A percentile compares a stretch with the other conserved stretches of the same genome.
phyloP scores from a whole-genome alignment of 2,329 filamentous ascomycete genomes.

The Aspergillus pseudotamarii region DNA sequence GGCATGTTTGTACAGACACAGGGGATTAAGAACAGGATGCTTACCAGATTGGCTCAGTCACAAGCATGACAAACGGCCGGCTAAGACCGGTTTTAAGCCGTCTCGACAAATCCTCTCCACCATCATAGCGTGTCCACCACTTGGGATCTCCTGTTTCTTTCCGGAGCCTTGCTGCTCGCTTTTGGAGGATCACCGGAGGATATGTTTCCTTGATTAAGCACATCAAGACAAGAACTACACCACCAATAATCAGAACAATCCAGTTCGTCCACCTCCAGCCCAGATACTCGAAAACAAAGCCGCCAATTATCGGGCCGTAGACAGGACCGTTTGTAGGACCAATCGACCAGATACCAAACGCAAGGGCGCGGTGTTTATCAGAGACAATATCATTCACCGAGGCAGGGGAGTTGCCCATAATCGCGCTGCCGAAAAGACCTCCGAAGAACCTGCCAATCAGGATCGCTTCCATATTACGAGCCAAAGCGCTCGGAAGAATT shows the following conservation, averaged over 20 bases:
- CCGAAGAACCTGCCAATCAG: conserved; percentile 72
- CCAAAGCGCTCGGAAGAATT: conserved; percentile 69
- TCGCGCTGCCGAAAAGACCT: conserved; percentile 70
- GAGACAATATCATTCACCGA: conserved; percentile 77
- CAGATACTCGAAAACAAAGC: conserved; percentile 66
- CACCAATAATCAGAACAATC: conserved; percentile 74
- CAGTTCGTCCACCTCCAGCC: conserved; percentile 88
- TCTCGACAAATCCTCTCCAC: conserved; percentile 59
- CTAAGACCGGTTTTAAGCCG: conserved; percentile 70
- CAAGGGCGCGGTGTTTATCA: conserved; percentile 73
- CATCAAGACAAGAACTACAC: conserved; percentile 60
- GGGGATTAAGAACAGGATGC: conserved; percentile 15
- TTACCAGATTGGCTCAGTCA: conserved; percentile 80
- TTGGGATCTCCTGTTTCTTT: conserved; percentile 68
- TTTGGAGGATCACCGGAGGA: conserved; percentile 66
- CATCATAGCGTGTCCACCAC: conserved; percentile 78
- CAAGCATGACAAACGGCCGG: conserved; percentile 72
- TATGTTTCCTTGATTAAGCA: conserved; percentile 71
- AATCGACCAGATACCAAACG: conserved; percentile 77
- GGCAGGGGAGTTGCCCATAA: conserved; percentile 79
- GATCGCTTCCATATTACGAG: conserved; percentile 66
- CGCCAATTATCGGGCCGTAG: conserved; percentile 71
- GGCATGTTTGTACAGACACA: background rate
- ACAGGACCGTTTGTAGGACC: conserved; percentile 76
- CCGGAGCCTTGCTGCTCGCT: conserved; percentile 62